Evolutionary conservation across 164 flowering plant species (phyloP).

Genomic region (Liquidambar formosana): DNA sequence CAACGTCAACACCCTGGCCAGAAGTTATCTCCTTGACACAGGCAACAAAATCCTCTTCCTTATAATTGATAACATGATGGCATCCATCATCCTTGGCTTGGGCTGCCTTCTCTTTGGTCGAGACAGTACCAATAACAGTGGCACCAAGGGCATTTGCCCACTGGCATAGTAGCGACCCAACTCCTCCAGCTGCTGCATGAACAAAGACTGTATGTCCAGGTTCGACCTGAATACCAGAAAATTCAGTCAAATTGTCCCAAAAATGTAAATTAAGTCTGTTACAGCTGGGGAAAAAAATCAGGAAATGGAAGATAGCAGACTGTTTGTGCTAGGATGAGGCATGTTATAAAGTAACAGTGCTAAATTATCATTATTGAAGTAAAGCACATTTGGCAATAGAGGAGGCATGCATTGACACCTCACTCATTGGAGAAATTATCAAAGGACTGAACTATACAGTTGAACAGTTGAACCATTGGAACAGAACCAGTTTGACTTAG

Average conservation of each 20-base stretch:
- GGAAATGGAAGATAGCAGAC: no score
- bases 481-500: no score
- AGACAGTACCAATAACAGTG: conserved; percentile 92
- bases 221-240: conserved; percentile 56
- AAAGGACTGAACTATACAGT: no score
- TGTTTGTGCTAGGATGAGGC: no score
- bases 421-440: no score
- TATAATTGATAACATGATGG: conserved; percentile 71
- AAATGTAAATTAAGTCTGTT: background rate
- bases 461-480: no score
- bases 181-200: conserved; percentile 98
- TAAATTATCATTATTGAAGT: no score
- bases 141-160: conserved; percentile 95
- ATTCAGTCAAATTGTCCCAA: background rate
- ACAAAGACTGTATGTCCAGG: conserved; percentile 77
- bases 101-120: conserved; percentile 77
- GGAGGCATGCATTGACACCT: no score
- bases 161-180: conserved; percentile 86
- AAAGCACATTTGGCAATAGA: no score
- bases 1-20: conserved; percentile 69
- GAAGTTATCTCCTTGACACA: conserved; percentile 67
- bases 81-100: conserved; percentile 90
- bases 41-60: conserved; percentile 74
- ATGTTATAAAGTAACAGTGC: no score
- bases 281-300: no score